These are phyloP conservation scores for Kodamaea arcana DNA, from an alignment of 1,139 yeast species.

Conservation along the genomic window DNA sequence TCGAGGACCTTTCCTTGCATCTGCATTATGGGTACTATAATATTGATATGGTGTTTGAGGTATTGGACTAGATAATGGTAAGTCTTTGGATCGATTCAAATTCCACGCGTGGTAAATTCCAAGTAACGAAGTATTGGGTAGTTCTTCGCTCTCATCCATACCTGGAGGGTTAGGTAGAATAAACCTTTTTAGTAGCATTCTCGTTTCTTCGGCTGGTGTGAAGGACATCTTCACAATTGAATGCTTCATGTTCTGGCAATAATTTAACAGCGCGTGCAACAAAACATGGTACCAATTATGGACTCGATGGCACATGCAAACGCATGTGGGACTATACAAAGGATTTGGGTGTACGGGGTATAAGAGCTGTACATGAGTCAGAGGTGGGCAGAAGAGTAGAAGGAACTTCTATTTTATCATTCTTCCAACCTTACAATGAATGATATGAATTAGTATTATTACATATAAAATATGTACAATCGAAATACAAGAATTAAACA, in stretches of 20 bases:
- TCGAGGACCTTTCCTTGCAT: conserved; percentile 16
- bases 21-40: conserved; percentile 14
- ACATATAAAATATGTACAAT: not conserved
- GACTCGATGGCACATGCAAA: too few relatives aligned
- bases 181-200: conserved; percentile 8
- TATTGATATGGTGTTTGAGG: conserved; percentile 14
- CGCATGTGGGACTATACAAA: too few relatives aligned
- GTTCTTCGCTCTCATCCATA: not conserved
- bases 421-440: too few relatives aligned
- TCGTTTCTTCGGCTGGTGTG: not conserved
- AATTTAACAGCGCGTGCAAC: too few relatives aligned
- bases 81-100: conserved; percentile 3
- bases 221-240: too few relatives aligned
- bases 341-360: too few relatives aligned
- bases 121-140: conserved; percentile 4
- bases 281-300: too few relatives aligned
- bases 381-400: too few relatives aligned
- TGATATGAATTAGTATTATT: not conserved
- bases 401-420: too few relatives aligned
- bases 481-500: conserved; percentile 1
- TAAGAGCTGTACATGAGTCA: too few relatives aligned
- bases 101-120: conserved; percentile 11
- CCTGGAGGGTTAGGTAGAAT: conserved; percentile 3
- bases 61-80: conserved; percentile 11
- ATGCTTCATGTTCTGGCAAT: too few relatives aligned